Conservation (phyloP, 2,329 filamentous ascomycete genomes). For the Aaosphaeria pasadenensis region DNA sequence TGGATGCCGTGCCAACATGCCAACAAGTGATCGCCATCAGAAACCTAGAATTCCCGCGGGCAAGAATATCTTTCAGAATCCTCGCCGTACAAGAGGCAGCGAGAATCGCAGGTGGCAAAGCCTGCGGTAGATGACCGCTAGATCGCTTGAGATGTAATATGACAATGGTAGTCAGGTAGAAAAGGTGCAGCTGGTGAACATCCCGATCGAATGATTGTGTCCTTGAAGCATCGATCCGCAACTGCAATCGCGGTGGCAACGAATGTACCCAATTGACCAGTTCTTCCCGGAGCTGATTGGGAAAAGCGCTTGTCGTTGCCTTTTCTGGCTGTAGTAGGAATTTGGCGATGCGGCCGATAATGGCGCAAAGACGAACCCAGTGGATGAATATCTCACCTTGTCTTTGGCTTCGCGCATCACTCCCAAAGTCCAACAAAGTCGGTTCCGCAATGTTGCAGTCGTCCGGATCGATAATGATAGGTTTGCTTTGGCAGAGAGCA, state of each 20-base stretch:
- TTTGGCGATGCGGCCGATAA: slow-evolving; percentile 20
- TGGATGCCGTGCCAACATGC: slow-evolving; percentile 20
- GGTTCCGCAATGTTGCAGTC: slow-evolving; percentile 18
- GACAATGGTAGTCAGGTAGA: slow-evolving; percentile 20
- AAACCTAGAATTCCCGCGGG: slow-evolving; percentile 18
- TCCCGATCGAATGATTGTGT: slow-evolving; percentile 16
- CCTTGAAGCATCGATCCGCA: slow-evolving; percentile 12
- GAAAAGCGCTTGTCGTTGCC: slow-evolving; percentile 3
- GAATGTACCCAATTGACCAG: slow-evolving; percentile 17
- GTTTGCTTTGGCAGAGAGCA: slow-evolving; percentile 19
- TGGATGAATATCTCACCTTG: slow-evolving; percentile 20
- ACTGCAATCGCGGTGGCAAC: slow-evolving; percentile 9
- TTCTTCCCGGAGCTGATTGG: slow-evolving; percentile 13
- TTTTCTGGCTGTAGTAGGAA: slow-evolving; percentile 12
- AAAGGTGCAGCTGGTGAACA: slow-evolving; percentile 19
- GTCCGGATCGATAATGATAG: slow-evolving; percentile 17
- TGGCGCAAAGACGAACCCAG: slow-evolving; percentile 19
- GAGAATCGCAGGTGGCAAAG: slow-evolving; percentile 17
- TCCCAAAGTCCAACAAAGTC: slow-evolving; percentile 15
- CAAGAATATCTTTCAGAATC: slow-evolving; percentile 17
- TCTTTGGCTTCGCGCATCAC: slow-evolving; percentile 15
- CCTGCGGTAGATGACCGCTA: slow-evolving; percentile 17
- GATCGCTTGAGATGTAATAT: slow-evolving; percentile 18
- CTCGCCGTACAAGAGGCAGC: slow-evolving; percentile 19
- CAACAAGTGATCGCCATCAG: slow-evolving; percentile 23